Evolutionary conservation across 2,329 filamentous ascomycete genomes (phyloP), one percentile per base, ranked within the genome.

Genomic region (Aspergillus novoparasiticus): DNA sequence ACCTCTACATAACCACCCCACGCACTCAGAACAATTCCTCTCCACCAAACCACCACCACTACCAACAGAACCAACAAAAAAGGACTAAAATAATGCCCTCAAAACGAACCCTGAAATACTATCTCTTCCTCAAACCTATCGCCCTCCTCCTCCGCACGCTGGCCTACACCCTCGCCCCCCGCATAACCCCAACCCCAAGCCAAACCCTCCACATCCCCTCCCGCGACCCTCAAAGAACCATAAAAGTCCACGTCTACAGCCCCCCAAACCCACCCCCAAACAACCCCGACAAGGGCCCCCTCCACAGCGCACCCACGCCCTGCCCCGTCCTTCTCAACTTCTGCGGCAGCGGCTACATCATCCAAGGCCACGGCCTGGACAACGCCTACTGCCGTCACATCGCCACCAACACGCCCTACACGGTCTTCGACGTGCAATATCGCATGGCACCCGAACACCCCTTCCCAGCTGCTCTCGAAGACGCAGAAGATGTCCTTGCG

Each of bases 391-490:
- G 69, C 57, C 68, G 63, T 5, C 64, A 58, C n/a, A 65, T 77
- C 41, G 63, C 68, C 39, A 11, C 63, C 5, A 30, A 64, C 5
- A 70, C 73, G 0, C 41, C 56, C 12, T 72, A 72, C 65, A 71
- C 69, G 5, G 73, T 80, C 4, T 65, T 80, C 8, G 78, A 81
- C 62, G 66, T 75, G 5, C 61, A 73, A 9, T 81, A 81, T 66
- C 74, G 77, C 2, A 74, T 78, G 8, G 75, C 73, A 0, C 79
- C 79, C 4, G 79, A 81, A 55, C 9, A 75, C 50, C 74, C 74
- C 4, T 81, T 76, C 62, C 79, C 79, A 1, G 73, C 75, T 1
- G 71, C 78, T 1, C 65, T 78, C 8, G 60, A 81, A 9, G 78
- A 81, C 63, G 72, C 71, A 5, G 71, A 73, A 60, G 76, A 80